Evolutionary conservation across 192 early-diverging fungal species (phyloP).

Genomic region (Entomortierella beljakovae): DNA sequence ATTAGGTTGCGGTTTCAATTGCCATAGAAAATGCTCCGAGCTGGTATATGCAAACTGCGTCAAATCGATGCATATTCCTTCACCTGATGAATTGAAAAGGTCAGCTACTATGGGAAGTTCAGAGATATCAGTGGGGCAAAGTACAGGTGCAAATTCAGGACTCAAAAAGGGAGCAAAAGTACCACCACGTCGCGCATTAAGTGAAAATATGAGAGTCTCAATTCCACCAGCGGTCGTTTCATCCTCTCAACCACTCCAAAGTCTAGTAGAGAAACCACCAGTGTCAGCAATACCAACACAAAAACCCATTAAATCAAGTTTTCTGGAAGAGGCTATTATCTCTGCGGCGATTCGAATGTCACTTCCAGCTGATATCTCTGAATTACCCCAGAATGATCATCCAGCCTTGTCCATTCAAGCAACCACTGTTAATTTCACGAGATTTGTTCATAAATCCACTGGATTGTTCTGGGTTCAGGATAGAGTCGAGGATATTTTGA

Average conservation of each 20-base stretch:
- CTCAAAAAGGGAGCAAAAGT: constrained; percentile 5
- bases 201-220: constrained; percentile 26
- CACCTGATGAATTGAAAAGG: constrained; percentile 5
- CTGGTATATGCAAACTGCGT: constrained; percentile 45
- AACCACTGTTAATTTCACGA: constrained; percentile 76
- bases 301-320: constrained; percentile 21
- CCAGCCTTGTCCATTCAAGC: constrained; percentile 72
- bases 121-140: neutral
- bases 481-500: constrained; percentile 67
- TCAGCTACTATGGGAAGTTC: neutral
- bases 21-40: constrained; percentile 48
- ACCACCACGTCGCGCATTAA: constrained; percentile 25
- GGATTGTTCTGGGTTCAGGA: constrained; percentile 75
- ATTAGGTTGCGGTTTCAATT: constrained; percentile 39
- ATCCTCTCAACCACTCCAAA: constrained; percentile 42
- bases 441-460: constrained; percentile 73
- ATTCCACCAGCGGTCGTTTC: constrained; percentile 33
- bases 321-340: constrained; percentile 49
- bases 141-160: constrained; percentile 2
- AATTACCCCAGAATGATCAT: constrained; percentile 58
- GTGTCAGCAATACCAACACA: constrained; percentile 15
- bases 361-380: constrained; percentile 30
- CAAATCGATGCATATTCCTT: constrained; percentile 32
- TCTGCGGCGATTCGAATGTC: constrained; percentile 50
- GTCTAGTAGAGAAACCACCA: constrained; percentile 31